Percentiles rank a stretch among this genome's conserved stretches.
phyloP scores from a whole-genome alignment of 2,329 filamentous ascomycete species.

The Pestalotiopsis sp. region DNA sequence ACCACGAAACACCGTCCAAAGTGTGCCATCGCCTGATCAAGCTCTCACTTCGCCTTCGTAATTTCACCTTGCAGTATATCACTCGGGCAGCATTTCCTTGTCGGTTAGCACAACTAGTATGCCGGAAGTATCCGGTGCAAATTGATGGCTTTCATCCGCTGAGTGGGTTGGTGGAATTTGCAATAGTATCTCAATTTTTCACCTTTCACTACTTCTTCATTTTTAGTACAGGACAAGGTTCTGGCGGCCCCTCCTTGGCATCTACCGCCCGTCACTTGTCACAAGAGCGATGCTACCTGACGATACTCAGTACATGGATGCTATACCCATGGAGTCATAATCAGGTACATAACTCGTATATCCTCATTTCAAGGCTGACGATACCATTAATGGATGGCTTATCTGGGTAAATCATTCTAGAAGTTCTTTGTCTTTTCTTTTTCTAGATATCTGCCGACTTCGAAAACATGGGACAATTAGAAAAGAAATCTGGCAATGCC shows the following conservation, averaged over 20 bases:
- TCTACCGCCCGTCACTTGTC: neutral
- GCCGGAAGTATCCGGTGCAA: neutral
- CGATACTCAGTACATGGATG: neutral
- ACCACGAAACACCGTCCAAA: neutral
- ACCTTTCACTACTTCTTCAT: neutral
- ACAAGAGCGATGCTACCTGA: neutral
- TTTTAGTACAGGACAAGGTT: neutral
- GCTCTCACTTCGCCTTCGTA: neutral
- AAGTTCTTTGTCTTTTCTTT: neutral
- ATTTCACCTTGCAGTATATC: neutral
- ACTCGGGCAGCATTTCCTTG: neutral
- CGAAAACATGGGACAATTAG: neutral
- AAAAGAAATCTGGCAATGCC: neutral
- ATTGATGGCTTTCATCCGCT: neutral
- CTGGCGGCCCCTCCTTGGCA: neutral
- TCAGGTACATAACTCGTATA: neutral
- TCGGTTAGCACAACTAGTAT: neutral
- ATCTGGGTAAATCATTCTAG: neutral
- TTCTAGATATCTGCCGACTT: neutral
- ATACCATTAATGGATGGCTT: neutral
- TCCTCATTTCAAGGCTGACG: neutral
- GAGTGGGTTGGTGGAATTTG: neutral
- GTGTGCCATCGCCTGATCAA: neutral
- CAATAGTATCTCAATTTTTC: neutral
- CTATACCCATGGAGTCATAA: neutral